Conservation (phyloP, 1,139 yeast species). For the Kodamaea ohmeri region DNA sequence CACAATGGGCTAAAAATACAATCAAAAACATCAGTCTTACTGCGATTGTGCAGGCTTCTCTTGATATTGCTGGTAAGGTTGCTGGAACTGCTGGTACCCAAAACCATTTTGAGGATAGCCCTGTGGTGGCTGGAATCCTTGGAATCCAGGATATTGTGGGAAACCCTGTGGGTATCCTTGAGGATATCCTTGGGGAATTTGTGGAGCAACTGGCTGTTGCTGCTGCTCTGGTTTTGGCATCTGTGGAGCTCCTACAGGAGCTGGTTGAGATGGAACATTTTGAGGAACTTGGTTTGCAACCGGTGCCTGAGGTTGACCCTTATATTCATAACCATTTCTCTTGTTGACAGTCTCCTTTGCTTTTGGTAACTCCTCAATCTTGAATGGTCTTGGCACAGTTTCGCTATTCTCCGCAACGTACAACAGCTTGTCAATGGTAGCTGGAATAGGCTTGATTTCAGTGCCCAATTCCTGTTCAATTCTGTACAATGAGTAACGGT, state of each 20-base stretch:
- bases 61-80: constrained; percentile 17
- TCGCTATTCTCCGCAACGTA: constrained; percentile 83
- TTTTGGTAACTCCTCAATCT: constrained; percentile 62
- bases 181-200: constrained; percentile 12
- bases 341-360: constrained; percentile 42
- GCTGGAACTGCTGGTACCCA: constrained; percentile 20
- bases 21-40: background rate
- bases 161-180: constrained; percentile 18
- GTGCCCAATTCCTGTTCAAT: constrained; percentile 98
- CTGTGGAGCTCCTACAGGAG: background rate
- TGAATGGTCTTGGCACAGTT: constrained; percentile 84
- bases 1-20: constrained; percentile 5
- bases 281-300: too few relatives aligned
- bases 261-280: constrained; percentile 1
- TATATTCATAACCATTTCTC: constrained; percentile 44
- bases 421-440: constrained; percentile 78
- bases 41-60: constrained; percentile 9
- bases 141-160: constrained; percentile 18
- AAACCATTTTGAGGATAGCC: constrained; percentile 23
- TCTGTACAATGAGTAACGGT: constrained; percentile 87
- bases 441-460: constrained; percentile 95
- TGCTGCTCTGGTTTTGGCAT: background rate
- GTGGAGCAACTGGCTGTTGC: background rate
- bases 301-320: constrained; percentile 36
- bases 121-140: constrained; percentile 17